A percentile compares a stretch with the other conserved stretches of the same genome.
phyloP scores from a whole-genome alignment of 208 protist species.

The Trypanosoma theileri region DNA sequence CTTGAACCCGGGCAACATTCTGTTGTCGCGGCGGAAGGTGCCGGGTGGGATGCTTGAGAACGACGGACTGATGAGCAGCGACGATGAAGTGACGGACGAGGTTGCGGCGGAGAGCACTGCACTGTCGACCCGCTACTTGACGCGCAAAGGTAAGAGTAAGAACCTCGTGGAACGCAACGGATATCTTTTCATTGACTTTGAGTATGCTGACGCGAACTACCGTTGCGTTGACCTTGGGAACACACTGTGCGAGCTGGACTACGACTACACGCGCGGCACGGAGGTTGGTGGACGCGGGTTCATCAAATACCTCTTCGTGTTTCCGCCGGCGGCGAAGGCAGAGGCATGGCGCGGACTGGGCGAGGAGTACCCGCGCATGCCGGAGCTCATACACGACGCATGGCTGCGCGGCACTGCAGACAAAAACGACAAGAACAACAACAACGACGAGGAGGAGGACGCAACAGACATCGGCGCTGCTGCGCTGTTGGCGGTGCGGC shows the following conservation, averaged over 20 bases:
- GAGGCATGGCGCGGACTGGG: slow-evolving; percentile 53
- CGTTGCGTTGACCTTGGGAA: slow-evolving; percentile 84
- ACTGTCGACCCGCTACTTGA: slow-evolving; percentile 64
- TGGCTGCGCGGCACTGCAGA: slow-evolving; percentile 34
- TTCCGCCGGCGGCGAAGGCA: slow-evolving; percentile 46
- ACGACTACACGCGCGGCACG: slow-evolving; percentile 77
- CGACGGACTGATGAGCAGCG: slow-evolving; percentile 33
- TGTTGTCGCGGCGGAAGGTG: slow-evolving; percentile 39
- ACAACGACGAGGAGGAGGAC: not conserved
- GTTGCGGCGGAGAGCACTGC: slow-evolving; percentile 47
- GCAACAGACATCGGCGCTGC: slow-evolving; percentile 7
- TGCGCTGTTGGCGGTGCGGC: slow-evolving; percentile 19
- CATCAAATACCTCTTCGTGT: slow-evolving; percentile 73
- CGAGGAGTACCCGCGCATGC: slow-evolving; percentile 70
- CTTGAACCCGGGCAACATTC: slow-evolving; percentile 82
- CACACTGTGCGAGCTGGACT: slow-evolving; percentile 84
- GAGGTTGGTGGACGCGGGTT: slow-evolving; percentile 70
- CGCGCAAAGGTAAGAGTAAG: slow-evolving; percentile 53
- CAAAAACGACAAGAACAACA: not conserved
- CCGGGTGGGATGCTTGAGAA: slow-evolving; percentile 3
- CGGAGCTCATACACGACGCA: slow-evolving; percentile 64
- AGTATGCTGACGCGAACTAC: slow-evolving; percentile 87
- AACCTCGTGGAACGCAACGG: slow-evolving; percentile 80
- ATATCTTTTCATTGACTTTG: slow-evolving; percentile 83
- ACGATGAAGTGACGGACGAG: slow-evolving; percentile 45